These are phyloP conservation scores for Sugiyamaella neomexicana DNA, from an alignment of 1,139 yeast genomes.

Conservation along the genomic window DNA sequence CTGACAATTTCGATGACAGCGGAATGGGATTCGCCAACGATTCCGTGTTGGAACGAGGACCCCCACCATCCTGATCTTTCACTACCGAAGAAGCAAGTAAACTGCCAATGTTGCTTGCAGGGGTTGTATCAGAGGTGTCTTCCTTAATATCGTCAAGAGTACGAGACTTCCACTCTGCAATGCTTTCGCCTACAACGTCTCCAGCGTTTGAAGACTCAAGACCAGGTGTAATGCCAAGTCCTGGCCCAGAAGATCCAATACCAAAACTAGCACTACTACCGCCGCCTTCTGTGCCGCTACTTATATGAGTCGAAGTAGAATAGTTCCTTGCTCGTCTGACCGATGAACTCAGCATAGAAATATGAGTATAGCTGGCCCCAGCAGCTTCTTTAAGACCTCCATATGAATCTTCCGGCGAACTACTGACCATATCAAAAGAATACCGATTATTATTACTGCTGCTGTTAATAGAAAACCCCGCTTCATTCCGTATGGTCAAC, in stretches of 20 bases:
- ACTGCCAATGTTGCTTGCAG: background rate
- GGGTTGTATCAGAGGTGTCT: slow-evolving; percentile 20
- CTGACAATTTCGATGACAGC: slow-evolving; percentile 11
- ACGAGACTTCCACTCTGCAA: slow-evolving; percentile 19
- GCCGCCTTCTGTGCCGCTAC: slow-evolving; percentile 18
- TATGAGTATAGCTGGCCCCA: slow-evolving; percentile 24
- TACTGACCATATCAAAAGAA: slow-evolving; percentile 17
- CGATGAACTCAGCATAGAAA: slow-evolving; percentile 21
- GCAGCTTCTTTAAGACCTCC: slow-evolving; percentile 20
- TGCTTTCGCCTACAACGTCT: slow-evolving; percentile 14
- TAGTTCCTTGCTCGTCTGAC: slow-evolving; percentile 11
- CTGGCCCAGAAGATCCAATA: no score
- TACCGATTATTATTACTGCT: slow-evolving; percentile 6
- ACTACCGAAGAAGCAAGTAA: background rate
- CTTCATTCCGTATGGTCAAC: background rate
- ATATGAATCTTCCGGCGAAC: slow-evolving; percentile 26
- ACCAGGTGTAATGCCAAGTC: background rate
- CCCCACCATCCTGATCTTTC: no score
- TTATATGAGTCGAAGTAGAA: slow-evolving; percentile 16
- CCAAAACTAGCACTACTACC: slow-evolving; percentile 8
- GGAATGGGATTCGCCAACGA: background rate
- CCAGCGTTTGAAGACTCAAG: background rate
- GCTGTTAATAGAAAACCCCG: background rate
- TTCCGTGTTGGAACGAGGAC: background rate
- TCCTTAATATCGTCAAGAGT: slow-evolving; percentile 20